Conservation (phyloP, 2,329 filamentous ascomycete genomes). For the Pseudogymnoascus sp. region DNA sequence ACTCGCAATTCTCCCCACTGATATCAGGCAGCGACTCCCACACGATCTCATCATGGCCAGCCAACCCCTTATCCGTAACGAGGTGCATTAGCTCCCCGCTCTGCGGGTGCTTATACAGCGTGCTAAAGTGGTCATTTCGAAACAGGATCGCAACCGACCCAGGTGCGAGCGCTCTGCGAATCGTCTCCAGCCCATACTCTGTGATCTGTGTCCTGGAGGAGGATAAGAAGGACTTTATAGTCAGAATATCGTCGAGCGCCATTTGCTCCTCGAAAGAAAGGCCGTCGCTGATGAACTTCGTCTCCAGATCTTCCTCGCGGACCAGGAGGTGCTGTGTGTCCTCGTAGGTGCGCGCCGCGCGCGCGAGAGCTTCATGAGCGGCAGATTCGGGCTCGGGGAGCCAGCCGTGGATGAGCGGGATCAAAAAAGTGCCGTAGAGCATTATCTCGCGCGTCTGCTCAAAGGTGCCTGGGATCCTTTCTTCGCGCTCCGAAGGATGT, state of each 20-base stretch:
- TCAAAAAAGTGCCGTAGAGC: slow-evolving; percentile 82
- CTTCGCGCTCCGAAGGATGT: slow-evolving; percentile 43
- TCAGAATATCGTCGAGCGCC: slow-evolving; percentile 72
- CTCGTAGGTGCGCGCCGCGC: slow-evolving; percentile 79
- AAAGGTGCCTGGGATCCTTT: slow-evolving; percentile 62
- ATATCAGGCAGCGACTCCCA: slow-evolving; percentile 93
- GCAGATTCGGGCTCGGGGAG: slow-evolving; percentile 61
- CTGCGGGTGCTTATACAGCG: slow-evolving; percentile 79
- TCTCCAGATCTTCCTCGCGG: slow-evolving; percentile 78
- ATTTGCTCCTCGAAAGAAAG: slow-evolving; percentile 68
- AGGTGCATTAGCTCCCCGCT: slow-evolving; percentile 71
- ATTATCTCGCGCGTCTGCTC: slow-evolving; percentile 81
- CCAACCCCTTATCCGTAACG: slow-evolving; percentile 89
- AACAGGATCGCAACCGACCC: slow-evolving; percentile 87
- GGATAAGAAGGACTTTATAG: slow-evolving; percentile 76
- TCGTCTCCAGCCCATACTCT: slow-evolving; percentile 66
- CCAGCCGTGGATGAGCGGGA: slow-evolving; percentile 93
- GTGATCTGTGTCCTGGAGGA: slow-evolving; percentile 83
- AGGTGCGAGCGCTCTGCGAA: slow-evolving; percentile 62
- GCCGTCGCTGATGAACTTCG: slow-evolving; percentile 58
- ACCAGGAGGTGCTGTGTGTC: slow-evolving; percentile 87
- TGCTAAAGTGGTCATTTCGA: slow-evolving; percentile 95
- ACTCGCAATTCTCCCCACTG: slow-evolving; percentile 73
- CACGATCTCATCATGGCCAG: slow-evolving; percentile 79
- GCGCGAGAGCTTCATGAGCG: slow-evolving; percentile 61